A percentile compares a stretch with the other conserved stretches of the same genome.
Evolutionary conservation across 768 basidiomycete genomes (phyloP).

Genomic region (Lactifluus rugatus): DNA sequence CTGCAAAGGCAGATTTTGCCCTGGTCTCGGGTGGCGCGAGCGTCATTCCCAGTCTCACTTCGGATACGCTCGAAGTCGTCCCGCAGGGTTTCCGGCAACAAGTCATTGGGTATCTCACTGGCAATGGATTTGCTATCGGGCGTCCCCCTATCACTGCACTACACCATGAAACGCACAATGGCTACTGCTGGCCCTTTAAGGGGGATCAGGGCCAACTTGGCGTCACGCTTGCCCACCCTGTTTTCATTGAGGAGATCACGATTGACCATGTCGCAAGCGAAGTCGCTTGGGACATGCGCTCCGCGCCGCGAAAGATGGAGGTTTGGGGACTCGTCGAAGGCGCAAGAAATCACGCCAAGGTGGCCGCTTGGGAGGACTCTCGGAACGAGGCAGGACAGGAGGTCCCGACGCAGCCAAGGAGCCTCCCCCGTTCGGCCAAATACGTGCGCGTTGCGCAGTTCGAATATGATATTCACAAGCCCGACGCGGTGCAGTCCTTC

Average conservation of each 20-base stretch:
- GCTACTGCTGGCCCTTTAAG: slow-evolving; percentile 89
- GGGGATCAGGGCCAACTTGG: slow-evolving; percentile 76
- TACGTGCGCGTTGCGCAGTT: slow-evolving; percentile 38
- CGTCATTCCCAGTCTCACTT: slow-evolving; percentile 76
- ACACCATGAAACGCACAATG: slow-evolving; percentile 75
- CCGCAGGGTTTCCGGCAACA: slow-evolving; percentile 41
- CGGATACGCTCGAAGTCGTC: slow-evolving; percentile 60
- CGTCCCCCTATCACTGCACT: slow-evolving; percentile 77
- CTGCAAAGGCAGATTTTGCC: slow-evolving; percentile 80
- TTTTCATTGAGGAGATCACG: slow-evolving; percentile 56
- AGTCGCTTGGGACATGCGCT: slow-evolving; percentile 68
- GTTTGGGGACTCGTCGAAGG: slow-evolving; percentile 88
- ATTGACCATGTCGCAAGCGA: slow-evolving; percentile 84
- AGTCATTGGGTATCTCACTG: slow-evolving; percentile 48
- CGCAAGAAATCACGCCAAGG: slow-evolving; percentile 52
- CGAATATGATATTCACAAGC: slow-evolving; percentile 36
- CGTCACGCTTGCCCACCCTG: slow-evolving; percentile 59
- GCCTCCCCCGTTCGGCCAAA: slow-evolving; percentile 24
- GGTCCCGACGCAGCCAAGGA: slow-evolving; percentile 23
- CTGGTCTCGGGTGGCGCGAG: slow-evolving; percentile 73
- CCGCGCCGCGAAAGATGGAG: slow-evolving; percentile 80
- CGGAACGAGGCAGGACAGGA: slow-evolving; percentile 21
- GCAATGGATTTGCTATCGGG: slow-evolving; percentile 52
- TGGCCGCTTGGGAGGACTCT: slow-evolving; percentile 42
- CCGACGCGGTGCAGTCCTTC: slow-evolving; percentile 40